Evolutionary conservation across 2,329 filamentous ascomycete species (phyloP).

Genomic region (Colletotrichum coccodes): DNA sequence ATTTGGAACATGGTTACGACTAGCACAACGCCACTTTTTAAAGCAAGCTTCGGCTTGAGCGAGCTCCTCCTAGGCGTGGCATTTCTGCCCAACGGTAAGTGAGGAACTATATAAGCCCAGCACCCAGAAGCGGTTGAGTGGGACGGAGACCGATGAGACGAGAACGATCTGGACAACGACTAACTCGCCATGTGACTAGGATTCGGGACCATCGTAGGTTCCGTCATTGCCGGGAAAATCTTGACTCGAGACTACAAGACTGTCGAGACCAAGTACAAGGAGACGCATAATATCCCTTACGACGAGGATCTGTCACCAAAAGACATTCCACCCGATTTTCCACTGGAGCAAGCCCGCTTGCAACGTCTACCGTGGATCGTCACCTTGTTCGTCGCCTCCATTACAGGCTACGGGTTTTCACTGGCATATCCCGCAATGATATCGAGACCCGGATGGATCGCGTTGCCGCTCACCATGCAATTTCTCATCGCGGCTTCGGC

Average conservation of each 20-base stretch:
- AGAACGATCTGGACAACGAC: background rate
- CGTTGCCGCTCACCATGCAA: conserved; percentile 39
- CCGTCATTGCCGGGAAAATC: conserved; percentile 50
- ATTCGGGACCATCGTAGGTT: conserved; percentile 52
- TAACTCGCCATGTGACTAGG: conserved; percentile 31
- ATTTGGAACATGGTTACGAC: conserved; percentile 60
- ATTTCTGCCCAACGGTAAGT: conserved; percentile 40
- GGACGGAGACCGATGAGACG: background rate
- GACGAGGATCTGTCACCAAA: conserved; percentile 41
- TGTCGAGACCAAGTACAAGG: conserved; percentile 36
- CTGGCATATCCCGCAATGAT: conserved; percentile 34
- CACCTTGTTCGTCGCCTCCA: conserved; percentile 43
- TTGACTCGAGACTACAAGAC: conserved; percentile 48
- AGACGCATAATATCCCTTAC: conserved; percentile 34
- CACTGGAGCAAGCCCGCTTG: conserved; percentile 52
- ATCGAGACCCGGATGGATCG: conserved; percentile 37
- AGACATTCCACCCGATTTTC: conserved; percentile 46
- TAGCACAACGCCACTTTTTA: conserved; percentile 50
- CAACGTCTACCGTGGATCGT: conserved; percentile 50
- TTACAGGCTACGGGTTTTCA: conserved; percentile 48
- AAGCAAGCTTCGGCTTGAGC: conserved; percentile 38
- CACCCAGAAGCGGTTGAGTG: too few species aligned
- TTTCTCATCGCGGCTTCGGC: conserved; percentile 49
- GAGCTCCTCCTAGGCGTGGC: conserved; percentile 39
- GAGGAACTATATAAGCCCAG: background rate